A percentile compares a stretch with the other conserved stretches of the same genome.
phyloP scores from a whole-genome alignment of 306 rosid genomes.

The Sindora glabra region DNA sequence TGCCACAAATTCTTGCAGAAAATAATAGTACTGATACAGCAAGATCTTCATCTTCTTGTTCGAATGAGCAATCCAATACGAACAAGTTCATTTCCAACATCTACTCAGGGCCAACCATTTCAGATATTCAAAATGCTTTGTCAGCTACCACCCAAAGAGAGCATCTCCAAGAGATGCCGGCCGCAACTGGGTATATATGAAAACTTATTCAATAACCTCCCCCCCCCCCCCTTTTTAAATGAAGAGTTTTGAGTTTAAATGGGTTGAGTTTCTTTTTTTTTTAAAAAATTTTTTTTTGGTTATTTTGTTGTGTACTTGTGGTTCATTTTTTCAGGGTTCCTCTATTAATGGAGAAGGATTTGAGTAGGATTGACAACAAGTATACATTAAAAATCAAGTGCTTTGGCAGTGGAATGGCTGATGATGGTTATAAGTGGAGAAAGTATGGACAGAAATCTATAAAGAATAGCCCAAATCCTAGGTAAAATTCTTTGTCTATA shows the following conservation, averaged over 20 bases:
- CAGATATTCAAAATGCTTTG: constrained; percentile 66
- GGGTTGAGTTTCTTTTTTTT: no score
- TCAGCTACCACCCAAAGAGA: constrained; percentile 32
- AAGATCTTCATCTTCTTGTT: no score
- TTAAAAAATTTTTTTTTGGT: not conserved
- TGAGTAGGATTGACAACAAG: constrained; percentile 70
- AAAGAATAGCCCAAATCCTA: constrained; percentile 85
- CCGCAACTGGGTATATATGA: constrained; percentile 29
- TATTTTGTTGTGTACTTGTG: not conserved
- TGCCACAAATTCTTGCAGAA: constrained; percentile 27
- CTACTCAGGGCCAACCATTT: constrained; percentile 70
- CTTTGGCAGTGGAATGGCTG: constrained; percentile 67
- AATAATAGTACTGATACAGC: constrained; percentile 1
- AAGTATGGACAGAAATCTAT: constrained; percentile 90
- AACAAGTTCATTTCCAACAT: constrained; percentile 33
- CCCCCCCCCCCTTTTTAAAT: no score
- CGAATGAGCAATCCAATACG: constrained; percentile 20
- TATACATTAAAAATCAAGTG: constrained; percentile 78
- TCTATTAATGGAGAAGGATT: constrained; percentile 45
- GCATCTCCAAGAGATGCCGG: constrained; percentile 36
- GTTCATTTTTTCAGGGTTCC: constrained; percentile 42
- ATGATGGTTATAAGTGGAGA: constrained; percentile 95
- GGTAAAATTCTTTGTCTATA: constrained; percentile 42
- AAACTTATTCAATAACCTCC: no score
- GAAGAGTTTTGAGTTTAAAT: no score